These are phyloP conservation scores for Camellia japonica DNA, from an alignment of 148 eudicot species.

Conservation along the genomic window DNA sequence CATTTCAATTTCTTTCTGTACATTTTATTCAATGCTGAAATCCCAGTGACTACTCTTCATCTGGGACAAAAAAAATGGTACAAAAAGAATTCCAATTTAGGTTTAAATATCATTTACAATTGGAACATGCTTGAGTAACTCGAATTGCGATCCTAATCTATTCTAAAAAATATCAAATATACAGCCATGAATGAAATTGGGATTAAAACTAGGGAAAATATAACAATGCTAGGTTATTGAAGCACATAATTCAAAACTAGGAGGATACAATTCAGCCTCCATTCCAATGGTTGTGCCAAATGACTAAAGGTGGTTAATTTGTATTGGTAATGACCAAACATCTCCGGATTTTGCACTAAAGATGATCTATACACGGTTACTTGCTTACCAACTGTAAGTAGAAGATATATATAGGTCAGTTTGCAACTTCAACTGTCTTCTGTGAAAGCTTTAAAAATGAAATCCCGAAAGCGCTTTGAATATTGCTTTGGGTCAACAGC, in stretches of 20 bases:
- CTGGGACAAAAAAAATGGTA: slow-evolving; percentile 18
- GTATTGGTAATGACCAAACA: not conserved
- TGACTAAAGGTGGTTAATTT: not conserved
- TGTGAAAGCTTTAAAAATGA: slow-evolving; percentile 53
- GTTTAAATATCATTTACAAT: slow-evolving; percentile 36
- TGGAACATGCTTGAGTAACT: slow-evolving; percentile 23
- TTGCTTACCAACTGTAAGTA: slow-evolving; percentile 3
- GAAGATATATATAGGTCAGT: not conserved
- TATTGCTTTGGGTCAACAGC: slow-evolving; percentile 75
- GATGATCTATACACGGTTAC: slow-evolving; percentile 1
- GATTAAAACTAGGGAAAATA: slow-evolving; percentile 1
- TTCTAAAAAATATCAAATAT: slow-evolving; percentile 22
- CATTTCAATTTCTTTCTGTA: slow-evolving; percentile 29
- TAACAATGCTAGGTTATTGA: not conserved
- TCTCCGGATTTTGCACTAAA: not conserved
- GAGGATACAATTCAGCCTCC: not conserved
- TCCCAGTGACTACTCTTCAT: slow-evolving; percentile 15
- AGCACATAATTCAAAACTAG: not conserved
- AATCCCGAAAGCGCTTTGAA: slow-evolving; percentile 67
- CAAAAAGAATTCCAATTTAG: slow-evolving; percentile 23
- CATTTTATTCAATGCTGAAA: slow-evolving; percentile 23
- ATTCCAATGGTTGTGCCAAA: not conserved
- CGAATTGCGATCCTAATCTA: slow-evolving; percentile 31
- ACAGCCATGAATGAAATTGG: slow-evolving; percentile 17
- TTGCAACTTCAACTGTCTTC: slow-evolving; percentile 43